Base-by-base conservation (phyloP, 495 filamentous ascomycete genomes). In the Xylaria telfairii region DNA sequence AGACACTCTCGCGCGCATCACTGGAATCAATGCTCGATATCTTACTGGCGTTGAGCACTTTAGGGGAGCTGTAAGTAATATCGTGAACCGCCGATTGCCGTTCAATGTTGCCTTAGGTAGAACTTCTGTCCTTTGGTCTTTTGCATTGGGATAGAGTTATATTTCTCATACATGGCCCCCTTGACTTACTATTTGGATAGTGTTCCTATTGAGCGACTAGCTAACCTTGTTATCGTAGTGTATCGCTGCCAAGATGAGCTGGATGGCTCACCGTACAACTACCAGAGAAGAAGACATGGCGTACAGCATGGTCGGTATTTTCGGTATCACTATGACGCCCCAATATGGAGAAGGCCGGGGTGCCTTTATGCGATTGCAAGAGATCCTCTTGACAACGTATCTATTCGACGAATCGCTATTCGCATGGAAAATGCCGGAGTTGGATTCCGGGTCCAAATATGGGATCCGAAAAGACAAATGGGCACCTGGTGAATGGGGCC, bases 251-350 rank as follows among this genome's bases (percentile, higher is more conserved):
- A 64, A 67, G 62, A 78, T 78, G 74, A 72, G 72, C 32, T 76
- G 76, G 76, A 67, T 64, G 21, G 59, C 76, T 6, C 39, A 21
- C n/a, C 63, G 74, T 37, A 53, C 15, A 15, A 78, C 76, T 8
- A 63, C 74, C 28, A 63, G 65, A 19, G 28, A 65, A 9, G 76
- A 78, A 65, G 77, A 79, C 64, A 67, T 65, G 41, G 77, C 77
- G 24, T 79, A 79, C 44, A 74, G 71, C 46, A 54, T 78, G n/a
- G n/a, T 79, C 15, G 76, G 77, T n/a, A 75, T 79, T 32, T 79
- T 79, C 65, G 71, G 70, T 47, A 62, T 78, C 28, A 56, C 70
- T 47, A 70, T 79, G 66, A 69, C 78, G 72, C 74, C 13, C 4
- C n/a, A 46, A 39, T 67, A 67, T n/a, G 64, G 64, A 39, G 64